Base-by-base conservation (phyloP, 148 eudicot genomes). In the Cornus suecica region DNA sequence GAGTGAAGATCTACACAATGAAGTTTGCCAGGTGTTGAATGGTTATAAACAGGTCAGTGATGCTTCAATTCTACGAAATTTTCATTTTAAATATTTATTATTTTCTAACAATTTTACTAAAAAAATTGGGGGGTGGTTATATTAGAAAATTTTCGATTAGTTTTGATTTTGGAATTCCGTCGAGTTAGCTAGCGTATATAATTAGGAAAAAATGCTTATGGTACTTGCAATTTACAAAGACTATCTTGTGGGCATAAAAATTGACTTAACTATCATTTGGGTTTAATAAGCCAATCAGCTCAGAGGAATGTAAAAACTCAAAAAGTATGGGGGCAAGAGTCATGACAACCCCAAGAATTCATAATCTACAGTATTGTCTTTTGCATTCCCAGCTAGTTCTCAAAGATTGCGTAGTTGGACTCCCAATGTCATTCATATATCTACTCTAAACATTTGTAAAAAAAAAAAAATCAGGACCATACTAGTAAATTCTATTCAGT, bases 11-110 rank as follows among this genome's bases (percentile, higher is more conserved):
- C 82, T 95, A 74, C 92, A 90, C 76, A 88, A 81, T 71, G 99
- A 95, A 88, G 91, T 95, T 63, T 84, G 85, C 78, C 97, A 92
- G 83, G 97, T 95, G 79, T 80, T 95, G 80, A 92, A 87, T 60
- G 99, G 97, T 31, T 95, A 95, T 84, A 92, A 95, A 83, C 99
- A 95, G 93, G 99, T 95, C 77, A 71, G 86, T 23, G 66, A 34
- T 78, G 67, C 77, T 56, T 78, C 24, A 25, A 45, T 18, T 68
- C 6, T 22, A 28, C 14, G 20, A 14, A 11, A 13, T 42, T 22
- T 6, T 64, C 80, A 52, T 65, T 51, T 37, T 37, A 8, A 6
- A 6, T 37, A 32, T 32, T 32, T 32, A 3, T 32, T 32, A 32
- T 32, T 48, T 64, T 31, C n/a, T n/a, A n/a, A n/a, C n/a, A n/a